Evolutionary conservation across 805 yeast species (phyloP), one percentile per base, ranked within the genome.

Genomic region (Yamadazyma akitaensis): DNA sequence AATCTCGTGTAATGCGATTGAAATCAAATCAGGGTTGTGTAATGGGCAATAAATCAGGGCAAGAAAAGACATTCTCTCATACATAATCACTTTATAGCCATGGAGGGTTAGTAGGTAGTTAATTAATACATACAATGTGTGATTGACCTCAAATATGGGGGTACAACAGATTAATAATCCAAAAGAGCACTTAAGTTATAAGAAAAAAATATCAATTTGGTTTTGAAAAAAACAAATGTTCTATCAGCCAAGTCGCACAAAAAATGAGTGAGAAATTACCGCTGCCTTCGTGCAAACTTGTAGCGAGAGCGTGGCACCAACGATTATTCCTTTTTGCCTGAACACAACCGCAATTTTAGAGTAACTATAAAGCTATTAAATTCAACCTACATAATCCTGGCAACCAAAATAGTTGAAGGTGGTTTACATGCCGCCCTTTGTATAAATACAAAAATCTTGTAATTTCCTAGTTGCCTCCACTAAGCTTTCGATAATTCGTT

Each of bases 81-180:
- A 28, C n/a, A 28, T 13, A 28, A 12, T 13, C 32, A 5, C 32
- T 28, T 28, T 28, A 28, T 28, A 28, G 32, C 32, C 32, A 12
- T 28, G n/a, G n/a, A 12, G 10, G n/a, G 32, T 28, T 28, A 28
- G 32, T 28, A 12, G 32, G 12, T 28, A 13, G n/a, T 12, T 28
- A 28, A 12, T 13, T 28, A 28, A 42, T 42, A 42, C 44, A 35
- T 42, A 42, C 44, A 42, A 35, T 42, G 28, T 26, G 16, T 16
- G 21, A 37, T 10, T 33, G 26, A 32, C 46, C 42, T 31, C 19
- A 21, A 19, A 21, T 24, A 14, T 28, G 31, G 21, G 11, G 31
- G 31, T 37, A 37, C 25, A 43, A 35, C 46, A 16, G 42, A 37
- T 37, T 21, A 37, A 43, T 37, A 37, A 37, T 43, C 31, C 46